Conservation (phyloP, 1,284 basidiomycete species). For the Microbotryomycetes sp. region DNA sequence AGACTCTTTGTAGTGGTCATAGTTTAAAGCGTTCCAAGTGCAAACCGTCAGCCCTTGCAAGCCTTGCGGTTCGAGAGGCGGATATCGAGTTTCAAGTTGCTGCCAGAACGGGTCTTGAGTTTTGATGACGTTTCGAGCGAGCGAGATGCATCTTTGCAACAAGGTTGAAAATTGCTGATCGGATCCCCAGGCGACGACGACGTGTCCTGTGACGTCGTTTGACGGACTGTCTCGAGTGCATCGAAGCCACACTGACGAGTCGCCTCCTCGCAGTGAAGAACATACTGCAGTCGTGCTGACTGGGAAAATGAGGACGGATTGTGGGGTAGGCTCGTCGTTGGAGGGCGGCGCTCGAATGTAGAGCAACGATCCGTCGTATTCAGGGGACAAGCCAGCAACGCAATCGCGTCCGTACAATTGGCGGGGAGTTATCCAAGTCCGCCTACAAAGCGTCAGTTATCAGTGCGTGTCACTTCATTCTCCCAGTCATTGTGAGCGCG, state of each 20-base stretch:
- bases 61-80: neutral
- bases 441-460: neutral
- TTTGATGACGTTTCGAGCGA: neutral
- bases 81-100: neutral
- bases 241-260: constrained; percentile 7
- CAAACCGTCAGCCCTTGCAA: constrained; percentile 12
- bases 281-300: constrained; percentile 11
- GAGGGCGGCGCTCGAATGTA: constrained; percentile 9
- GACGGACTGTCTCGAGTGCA: constrained; percentile 11
- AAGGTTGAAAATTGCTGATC: constrained; percentile 9
- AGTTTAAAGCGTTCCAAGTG: constrained; percentile 34
- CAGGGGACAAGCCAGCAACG: constrained; percentile 5
- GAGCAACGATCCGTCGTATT: constrained; percentile 19
- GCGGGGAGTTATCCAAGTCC: constrained; percentile 28
- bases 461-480: too few relatives aligned
- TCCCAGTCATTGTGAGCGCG: too few relatives aligned
- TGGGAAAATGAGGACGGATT: constrained; percentile 20
- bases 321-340: neutral
- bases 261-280: constrained; percentile 14
- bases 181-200: constrained; percentile 16
- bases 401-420: neutral
- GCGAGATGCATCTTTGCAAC: constrained; percentile 5
- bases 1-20: constrained; percentile 19
- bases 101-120: constrained; percentile 3
- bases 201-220: neutral